phyloP scores from a whole-genome alignment of 768 basidiomycete genomes.

The Candolleomyces eurysporus region DNA sequence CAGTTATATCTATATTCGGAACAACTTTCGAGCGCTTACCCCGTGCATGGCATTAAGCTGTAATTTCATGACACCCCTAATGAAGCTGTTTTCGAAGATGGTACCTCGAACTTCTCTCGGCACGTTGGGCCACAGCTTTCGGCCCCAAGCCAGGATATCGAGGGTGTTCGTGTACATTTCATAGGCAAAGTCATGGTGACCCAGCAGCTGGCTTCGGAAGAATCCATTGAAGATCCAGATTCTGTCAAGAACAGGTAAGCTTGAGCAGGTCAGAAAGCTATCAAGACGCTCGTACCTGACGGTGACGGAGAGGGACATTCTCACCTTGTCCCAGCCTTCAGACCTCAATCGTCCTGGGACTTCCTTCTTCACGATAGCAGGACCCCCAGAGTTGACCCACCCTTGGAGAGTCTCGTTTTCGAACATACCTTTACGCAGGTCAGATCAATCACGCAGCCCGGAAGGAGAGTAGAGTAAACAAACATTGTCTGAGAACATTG shows the following conservation, averaged over 20 bases:
- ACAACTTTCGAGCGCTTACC: neutral
- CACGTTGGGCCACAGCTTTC: conserved; percentile 36
- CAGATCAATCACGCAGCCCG: neutral
- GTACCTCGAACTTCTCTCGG: conserved; percentile 34
- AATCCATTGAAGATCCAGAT: conserved; percentile 2
- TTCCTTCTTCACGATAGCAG: conserved; percentile 1
- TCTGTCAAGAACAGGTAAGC: neutral
- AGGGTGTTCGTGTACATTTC: conserved; percentile 34
- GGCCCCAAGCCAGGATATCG: conserved; percentile 44
- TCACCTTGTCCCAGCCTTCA: neutral
- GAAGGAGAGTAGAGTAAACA: neutral
- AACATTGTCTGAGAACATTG: conserved; percentile 1
- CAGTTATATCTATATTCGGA: neutral
- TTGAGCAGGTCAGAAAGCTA: neutral
- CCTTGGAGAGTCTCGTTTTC: conserved; percentile 1
- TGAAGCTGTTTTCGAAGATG: conserved; percentile 41
- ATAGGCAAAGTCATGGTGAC: conserved; percentile 17
- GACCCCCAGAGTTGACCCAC: conserved; percentile 4
- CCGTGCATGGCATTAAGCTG: conserved; percentile 28
- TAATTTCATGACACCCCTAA: conserved; percentile 39
- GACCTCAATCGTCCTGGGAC: neutral
- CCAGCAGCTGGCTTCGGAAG: neutral
- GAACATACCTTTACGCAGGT: neutral
- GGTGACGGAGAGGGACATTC: conserved; percentile 2
- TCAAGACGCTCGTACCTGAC: neutral